Conservation (phyloP, 352 stramenopile genomes). For the Phytophthora agathidicida region DNA sequence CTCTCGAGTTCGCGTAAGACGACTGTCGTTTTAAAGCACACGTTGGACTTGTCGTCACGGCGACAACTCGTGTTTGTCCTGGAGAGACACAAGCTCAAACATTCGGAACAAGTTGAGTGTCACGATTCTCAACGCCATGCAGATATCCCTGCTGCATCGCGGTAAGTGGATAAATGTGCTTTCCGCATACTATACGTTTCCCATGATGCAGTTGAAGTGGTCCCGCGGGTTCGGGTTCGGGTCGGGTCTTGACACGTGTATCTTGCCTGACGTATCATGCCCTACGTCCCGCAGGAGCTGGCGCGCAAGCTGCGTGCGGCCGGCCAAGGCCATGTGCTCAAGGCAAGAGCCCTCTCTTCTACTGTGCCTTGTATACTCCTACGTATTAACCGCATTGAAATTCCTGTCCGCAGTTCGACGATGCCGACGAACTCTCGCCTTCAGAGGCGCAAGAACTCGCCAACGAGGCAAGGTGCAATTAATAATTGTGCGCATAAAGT, state of each 20-base stretch:
- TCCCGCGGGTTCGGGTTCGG: not conserved
- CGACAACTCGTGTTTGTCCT: conserved; percentile 39
- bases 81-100: conserved; percentile 13
- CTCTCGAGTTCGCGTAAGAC: conserved; percentile 11
- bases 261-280: conserved; percentile 14
- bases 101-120: conserved; percentile 32
- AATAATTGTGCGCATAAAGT: not conserved
- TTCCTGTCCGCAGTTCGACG: conserved; percentile 61
- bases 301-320: conserved; percentile 40
- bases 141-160: conserved; percentile 31
- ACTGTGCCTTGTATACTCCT: not conserved
- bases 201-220: conserved; percentile 4
- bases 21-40: not conserved
- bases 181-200: not conserved
- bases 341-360: conserved; percentile 31
- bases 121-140: conserved; percentile 31
- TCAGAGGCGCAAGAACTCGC: conserved; percentile 49
- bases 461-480: conserved; percentile 46
- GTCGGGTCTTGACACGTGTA: not conserved
- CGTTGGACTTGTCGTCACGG: conserved; percentile 15
- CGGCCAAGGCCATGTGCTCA: conserved; percentile 75
- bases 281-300: conserved; percentile 34
- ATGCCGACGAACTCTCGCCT: conserved; percentile 49
- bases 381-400: not conserved
- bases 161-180: not conserved